These are phyloP conservation scores for Rhynchosporium agropyri DNA, from an alignment of 2,329 filamentous ascomycete species.

Conservation along the genomic window DNA sequence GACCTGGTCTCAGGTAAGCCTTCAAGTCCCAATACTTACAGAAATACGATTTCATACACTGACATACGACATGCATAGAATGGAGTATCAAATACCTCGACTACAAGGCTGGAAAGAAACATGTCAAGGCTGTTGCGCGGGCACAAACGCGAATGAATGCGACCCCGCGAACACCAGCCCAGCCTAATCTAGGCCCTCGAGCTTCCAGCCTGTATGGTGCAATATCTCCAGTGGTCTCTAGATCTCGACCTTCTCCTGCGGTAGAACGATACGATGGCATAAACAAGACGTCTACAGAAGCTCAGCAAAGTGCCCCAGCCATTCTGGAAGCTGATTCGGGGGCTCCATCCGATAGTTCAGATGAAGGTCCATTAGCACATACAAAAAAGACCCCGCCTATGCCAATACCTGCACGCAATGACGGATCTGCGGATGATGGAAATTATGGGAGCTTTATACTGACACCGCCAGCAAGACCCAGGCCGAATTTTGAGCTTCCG, in stretches of 20 bases:
- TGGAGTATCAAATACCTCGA: conserved; percentile 94
- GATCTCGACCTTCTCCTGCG: conserved; percentile 21
- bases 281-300: conserved; percentile 21
- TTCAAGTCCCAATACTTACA: neutral
- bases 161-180: conserved; percentile 47
- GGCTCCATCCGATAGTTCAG: conserved; percentile 28
- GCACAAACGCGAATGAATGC: conserved; percentile 66
- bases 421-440: conserved; percentile 36
- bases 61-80: conserved; percentile 52
- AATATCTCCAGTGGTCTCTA: conserved; percentile 28
- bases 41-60: conserved; percentile 13
- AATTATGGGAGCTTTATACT: conserved; percentile 67
- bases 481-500: conserved; percentile 57
- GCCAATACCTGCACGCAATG: conserved; percentile 37
- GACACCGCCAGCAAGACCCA: conserved; percentile 49
- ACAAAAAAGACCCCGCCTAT: conserved; percentile 42
- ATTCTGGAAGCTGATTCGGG: conserved; percentile 33
- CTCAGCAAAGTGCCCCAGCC: conserved; percentile 31
- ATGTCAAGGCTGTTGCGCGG: conserved; percentile 78
- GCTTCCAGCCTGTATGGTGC: conserved; percentile 35
- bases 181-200: conserved; percentile 21
- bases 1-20: conserved; percentile 77
- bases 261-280: conserved; percentile 11
- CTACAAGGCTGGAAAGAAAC: conserved; percentile 95
- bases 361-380: conserved; percentile 24